Percentiles rank a stretch among this genome's conserved stretches.
phyloP scores from a whole-genome alignment of 2,329 filamentous ascomycete genomes.

The Epichloe scottii region DNA sequence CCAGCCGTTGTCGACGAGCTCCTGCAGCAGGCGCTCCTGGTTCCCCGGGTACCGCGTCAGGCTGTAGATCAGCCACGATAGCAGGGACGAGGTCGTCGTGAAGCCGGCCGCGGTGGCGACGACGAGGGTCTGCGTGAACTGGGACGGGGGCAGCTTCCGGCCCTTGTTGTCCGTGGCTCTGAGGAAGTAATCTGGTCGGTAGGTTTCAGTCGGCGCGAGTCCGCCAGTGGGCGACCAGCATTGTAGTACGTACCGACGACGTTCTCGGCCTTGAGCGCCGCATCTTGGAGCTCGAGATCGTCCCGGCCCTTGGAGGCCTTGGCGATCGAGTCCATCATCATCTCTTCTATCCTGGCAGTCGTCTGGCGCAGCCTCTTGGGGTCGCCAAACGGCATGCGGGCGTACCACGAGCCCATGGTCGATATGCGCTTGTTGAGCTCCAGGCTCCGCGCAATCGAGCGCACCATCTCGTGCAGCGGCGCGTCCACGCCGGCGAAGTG shows the following conservation, averaged over 20 bases:
- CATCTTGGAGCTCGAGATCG: conserved; percentile 32
- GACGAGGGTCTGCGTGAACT: conserved; percentile 24
- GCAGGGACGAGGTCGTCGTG: conserved; percentile 44
- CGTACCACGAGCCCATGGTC: conserved; percentile 41
- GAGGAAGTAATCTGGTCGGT: conserved; percentile 35
- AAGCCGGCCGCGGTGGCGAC: conserved; percentile 46
- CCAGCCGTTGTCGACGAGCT: conserved; percentile 38
- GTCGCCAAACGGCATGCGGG: conserved; percentile 43
- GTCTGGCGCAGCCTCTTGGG: conserved; percentile 28
- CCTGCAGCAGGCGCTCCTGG: conserved; percentile 45
- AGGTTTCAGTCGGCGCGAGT: neutral
- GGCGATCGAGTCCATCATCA: conserved; percentile 23
- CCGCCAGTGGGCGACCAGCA: too few species aligned
- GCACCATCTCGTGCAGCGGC: too few species aligned
- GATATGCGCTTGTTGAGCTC: conserved; percentile 40
- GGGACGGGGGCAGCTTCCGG: conserved; percentile 32
- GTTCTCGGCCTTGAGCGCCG: conserved; percentile 34
- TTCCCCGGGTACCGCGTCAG: conserved; percentile 39
- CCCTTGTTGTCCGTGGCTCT: conserved; percentile 42
- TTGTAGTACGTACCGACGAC: conserved; percentile 11
- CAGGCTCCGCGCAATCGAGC: too few species aligned
- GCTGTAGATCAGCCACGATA: conserved; percentile 45
- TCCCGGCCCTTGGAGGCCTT: conserved; percentile 25
- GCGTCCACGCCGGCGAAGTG: too few species aligned
- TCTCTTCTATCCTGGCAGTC: conserved; percentile 16